Evolutionary conservation across 805 yeast genomes (phyloP).

Genomic region (Ogataea paradorogensis): DNA sequence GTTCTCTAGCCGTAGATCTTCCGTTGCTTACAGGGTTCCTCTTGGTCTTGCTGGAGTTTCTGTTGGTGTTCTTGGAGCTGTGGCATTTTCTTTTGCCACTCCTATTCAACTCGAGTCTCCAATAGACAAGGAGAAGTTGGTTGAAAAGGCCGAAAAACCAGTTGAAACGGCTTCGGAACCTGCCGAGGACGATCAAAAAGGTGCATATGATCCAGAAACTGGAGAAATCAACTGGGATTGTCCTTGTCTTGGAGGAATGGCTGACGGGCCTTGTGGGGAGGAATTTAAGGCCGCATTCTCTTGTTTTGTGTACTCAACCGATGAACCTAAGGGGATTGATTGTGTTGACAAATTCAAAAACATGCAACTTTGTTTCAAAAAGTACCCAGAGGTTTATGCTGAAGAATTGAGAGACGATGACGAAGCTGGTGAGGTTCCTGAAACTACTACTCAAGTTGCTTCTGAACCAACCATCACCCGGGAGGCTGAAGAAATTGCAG

Average conservation of each 20-base stretch:
- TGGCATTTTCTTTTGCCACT: conserved; percentile 3
- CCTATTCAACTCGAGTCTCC: conserved; percentile 16
- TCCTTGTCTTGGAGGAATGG: conserved; percentile 99
- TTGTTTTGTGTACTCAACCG: conserved; percentile 90
- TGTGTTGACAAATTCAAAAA: conserved; percentile 85
- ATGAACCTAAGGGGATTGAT: conserved; percentile 95
- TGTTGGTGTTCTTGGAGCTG: conserved; percentile 3
- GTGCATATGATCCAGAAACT: conserved; percentile 93
- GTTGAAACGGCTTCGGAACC: conserved; percentile 13
- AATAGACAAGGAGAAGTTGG: conserved; percentile 11
- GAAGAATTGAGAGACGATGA: conserved; percentile 87
- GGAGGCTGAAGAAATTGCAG: conserved; percentile 7
- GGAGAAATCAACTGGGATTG: conserved; percentile 99
- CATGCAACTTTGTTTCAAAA: conserved; percentile 94
- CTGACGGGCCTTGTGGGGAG: conserved; percentile 97
- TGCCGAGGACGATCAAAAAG: conserved; percentile 43
- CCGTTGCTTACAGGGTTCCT: neutral
- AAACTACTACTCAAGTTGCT: conserved; percentile 7
- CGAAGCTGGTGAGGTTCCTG: conserved; percentile 35
- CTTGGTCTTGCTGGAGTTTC: conserved; percentile 2
- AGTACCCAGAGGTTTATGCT: conserved; percentile 88
- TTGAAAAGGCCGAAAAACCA: conserved; percentile 21
- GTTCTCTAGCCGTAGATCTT: neutral
- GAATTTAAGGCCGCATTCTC: conserved; percentile 93
- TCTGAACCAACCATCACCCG: conserved; percentile 17